Base-by-base conservation (phyloP, 1,284 basidiomycete genomes). In the Cutaneotrichosporon dermatis region DNA sequence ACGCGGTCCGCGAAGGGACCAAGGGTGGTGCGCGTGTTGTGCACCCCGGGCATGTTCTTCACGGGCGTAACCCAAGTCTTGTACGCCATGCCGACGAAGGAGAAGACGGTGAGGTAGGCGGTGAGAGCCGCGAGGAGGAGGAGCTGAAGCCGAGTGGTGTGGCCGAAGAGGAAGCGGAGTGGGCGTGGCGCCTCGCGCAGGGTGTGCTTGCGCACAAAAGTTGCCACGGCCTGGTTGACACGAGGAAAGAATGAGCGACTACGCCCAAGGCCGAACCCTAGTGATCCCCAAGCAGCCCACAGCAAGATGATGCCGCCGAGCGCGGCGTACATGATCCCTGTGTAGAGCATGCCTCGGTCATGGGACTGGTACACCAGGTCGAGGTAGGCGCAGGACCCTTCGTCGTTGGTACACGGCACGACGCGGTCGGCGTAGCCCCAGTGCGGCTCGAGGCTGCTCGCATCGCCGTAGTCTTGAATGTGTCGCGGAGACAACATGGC, bases 371-470 rank as follows among this genome's bases (percentile, higher is more conserved):
- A 72, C 15, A 70, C 70, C n/a, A 62, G 55, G 56, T 70, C 69
- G 40, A 72, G 68, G 58, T 72, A 72, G 6, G 55, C 70, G 60
- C 70, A 72, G 11, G 66, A 68, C 4, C 69, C 70, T 4, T 66
- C 56, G 56, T 70, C 70, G 52, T 66, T 69, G 10, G 66, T 69
- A 54, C 70, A 72, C n/a, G 70, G 70, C 48, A 69, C 53, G 0
- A 63, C 65, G 34, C 70, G 63, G 43, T 63, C 63, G 41, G 59
- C 58, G 51, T 72, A 72, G 12, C 70, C 70, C 70, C 70, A 72
- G 50, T 72, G 70, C 25, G 65, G 68, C 59, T 69, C 64, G 10
- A 68, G 48, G 3, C 48, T n/a, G 6, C 58, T 16, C 0, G 64
- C 69, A 6, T 60, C 45, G 33, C 50, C 51, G 45, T 59, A 66